phyloP scores from a whole-genome alignment of 352 stramenopile species.

The Globisporangium canariense region DNA sequence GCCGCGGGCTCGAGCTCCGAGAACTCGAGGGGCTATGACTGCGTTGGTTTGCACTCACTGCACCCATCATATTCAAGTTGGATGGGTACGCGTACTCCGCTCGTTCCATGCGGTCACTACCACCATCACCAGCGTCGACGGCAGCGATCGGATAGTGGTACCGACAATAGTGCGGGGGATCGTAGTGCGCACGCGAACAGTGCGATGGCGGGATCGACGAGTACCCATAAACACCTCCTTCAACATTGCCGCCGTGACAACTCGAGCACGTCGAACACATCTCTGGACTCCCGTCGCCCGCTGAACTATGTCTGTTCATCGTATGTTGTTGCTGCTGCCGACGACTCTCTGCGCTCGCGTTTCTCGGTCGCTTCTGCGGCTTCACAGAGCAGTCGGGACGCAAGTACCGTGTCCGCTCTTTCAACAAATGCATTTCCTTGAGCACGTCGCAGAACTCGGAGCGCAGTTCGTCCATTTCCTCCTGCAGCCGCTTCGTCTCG shows the following conservation, averaged over 20 bases:
- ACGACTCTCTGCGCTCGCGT: neutral
- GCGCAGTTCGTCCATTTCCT: slow-evolving; percentile 63
- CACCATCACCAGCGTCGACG: neutral
- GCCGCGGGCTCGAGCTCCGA: slow-evolving; percentile 26
- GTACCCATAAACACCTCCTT: neutral
- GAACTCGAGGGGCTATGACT: slow-evolving; percentile 5
- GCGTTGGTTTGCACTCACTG: neutral
- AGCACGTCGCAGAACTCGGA: slow-evolving; percentile 63
- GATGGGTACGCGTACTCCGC: slow-evolving; percentile 1
- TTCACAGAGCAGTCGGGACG: slow-evolving; percentile 25
- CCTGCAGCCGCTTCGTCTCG: slow-evolving; percentile 45
- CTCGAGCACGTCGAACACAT: slow-evolving; percentile 7
- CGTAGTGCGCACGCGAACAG: neutral
- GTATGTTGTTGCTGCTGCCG: neutral
- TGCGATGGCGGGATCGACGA: neutral
- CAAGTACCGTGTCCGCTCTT: slow-evolving; percentile 69
- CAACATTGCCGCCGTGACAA: neutral
- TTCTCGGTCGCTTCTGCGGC: slow-evolving; percentile 2
- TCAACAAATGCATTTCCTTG: slow-evolving; percentile 64
- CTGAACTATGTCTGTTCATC: neutral
- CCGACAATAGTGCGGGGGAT: neutral
- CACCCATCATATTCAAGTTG: neutral
- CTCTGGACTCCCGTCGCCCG: neutral
- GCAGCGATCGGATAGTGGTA: slow-evolving; percentile 8
- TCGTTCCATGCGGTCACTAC: neutral